Conservation (phyloP, 2,329 filamentous ascomycete species). For the Thelonectria blattea region DNA sequence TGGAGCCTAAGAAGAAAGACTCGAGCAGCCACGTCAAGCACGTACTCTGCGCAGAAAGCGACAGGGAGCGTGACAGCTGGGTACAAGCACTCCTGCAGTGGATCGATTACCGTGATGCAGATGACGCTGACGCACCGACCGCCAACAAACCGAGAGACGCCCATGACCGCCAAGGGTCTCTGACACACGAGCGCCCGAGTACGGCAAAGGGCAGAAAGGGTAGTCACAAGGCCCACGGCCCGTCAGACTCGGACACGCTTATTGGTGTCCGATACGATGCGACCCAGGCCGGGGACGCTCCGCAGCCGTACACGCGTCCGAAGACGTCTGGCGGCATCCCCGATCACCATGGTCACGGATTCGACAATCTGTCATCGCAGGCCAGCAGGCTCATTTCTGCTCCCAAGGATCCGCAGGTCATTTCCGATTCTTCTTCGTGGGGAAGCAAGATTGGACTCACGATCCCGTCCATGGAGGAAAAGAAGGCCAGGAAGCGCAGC, state of each 20-base stretch:
- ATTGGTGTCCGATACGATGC: slow-evolving; percentile 66
- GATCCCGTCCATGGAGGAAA: slow-evolving; percentile 68
- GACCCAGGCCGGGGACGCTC: slow-evolving; percentile 58
- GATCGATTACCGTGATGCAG: slow-evolving; percentile 75
- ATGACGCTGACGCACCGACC: slow-evolving; percentile 50
- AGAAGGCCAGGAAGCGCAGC: slow-evolving; percentile 80
- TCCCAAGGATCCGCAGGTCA: slow-evolving; percentile 82
- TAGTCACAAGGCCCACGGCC: slow-evolving; percentile 45
- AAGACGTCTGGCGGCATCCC: slow-evolving; percentile 45
- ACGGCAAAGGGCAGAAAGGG: slow-evolving; percentile 41
- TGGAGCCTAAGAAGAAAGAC: slow-evolving; percentile 97
- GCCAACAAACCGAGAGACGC: slow-evolving; percentile 40
- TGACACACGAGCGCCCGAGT: slow-evolving; percentile 37
- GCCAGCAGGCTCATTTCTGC: slow-evolving; percentile 71
- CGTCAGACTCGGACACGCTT: slow-evolving; percentile 52
- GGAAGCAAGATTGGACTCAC: slow-evolving; percentile 72
- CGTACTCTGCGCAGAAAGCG: slow-evolving; percentile 94
- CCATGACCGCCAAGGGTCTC: slow-evolving; percentile 50
- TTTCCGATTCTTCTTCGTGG: slow-evolving; percentile 84
- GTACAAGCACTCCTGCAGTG: slow-evolving; percentile 88
- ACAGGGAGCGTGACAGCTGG: slow-evolving; percentile 91
- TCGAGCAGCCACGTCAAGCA: slow-evolving; percentile 87
- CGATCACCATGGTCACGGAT: slow-evolving; percentile 44
- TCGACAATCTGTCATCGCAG: slow-evolving; percentile 48
- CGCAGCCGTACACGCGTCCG: slow-evolving; percentile 49